Evolutionary conservation across 2,329 filamentous ascomycete genomes (phyloP).

Genomic region (Cercospora sp.): DNA sequence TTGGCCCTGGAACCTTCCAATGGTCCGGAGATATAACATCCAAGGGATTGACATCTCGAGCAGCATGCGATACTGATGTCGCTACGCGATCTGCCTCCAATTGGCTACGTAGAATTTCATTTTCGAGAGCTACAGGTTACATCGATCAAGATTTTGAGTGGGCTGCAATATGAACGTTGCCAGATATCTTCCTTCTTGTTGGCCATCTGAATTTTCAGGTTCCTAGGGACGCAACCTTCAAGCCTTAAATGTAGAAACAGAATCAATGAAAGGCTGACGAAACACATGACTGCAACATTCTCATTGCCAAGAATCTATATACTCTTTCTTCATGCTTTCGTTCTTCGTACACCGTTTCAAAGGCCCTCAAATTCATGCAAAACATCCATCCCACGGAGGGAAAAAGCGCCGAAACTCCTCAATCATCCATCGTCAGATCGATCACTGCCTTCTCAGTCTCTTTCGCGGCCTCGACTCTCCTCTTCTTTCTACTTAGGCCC

Average conservation of each 20-base stretch:
- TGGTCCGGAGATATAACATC: background rate
- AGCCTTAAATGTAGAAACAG: background rate
- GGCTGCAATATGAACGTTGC: background rate
- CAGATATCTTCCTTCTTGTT: background rate
- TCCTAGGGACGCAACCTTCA: background rate
- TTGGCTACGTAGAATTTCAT: background rate
- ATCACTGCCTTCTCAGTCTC: background rate
- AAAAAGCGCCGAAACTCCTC: too few species aligned
- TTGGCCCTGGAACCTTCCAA: background rate
- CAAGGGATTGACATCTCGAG: background rate
- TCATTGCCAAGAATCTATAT: background rate
- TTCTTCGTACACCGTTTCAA: background rate
- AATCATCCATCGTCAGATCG: conserved; percentile 3
- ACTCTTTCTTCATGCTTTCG: background rate
- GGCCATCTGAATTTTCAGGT: background rate
- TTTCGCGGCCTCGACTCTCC: background rate
- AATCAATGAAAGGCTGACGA: background rate
- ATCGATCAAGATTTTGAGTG: background rate
- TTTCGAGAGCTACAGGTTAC: background rate
- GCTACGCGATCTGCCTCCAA: background rate
- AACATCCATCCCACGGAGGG: background rate
- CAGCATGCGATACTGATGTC: background rate
- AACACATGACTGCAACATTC: background rate
- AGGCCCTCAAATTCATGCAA: background rate
- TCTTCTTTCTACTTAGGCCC: background rate